A percentile compares a stretch with the other conserved stretches of the same genome.
Conservation (phyloP, 2,329 filamentous ascomycete genomes). For the Neopestalotiopsis clavispora region DNA sequence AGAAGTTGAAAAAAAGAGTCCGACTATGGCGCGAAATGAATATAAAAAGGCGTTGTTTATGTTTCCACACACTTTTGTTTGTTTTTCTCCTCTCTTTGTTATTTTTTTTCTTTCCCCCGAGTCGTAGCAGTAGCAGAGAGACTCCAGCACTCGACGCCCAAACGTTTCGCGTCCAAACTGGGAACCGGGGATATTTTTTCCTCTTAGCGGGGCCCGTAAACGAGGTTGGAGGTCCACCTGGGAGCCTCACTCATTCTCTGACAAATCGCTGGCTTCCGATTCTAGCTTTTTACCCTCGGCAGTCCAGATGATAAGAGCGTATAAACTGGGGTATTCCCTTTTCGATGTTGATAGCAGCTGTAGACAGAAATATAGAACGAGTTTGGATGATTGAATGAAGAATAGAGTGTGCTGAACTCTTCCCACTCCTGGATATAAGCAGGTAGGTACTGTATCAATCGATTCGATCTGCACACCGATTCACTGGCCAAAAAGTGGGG, state of each 20-base stretch:
- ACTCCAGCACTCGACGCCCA: not conserved
- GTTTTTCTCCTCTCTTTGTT: no score
- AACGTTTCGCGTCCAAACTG: not conserved
- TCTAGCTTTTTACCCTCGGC: not conserved
- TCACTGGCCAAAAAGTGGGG: not conserved
- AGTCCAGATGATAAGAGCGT: not conserved
- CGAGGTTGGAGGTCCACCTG: not conserved
- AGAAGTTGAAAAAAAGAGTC: not conserved
- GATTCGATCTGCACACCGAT: not conserved
- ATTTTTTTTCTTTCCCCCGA: not conserved
- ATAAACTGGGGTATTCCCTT: not conserved
- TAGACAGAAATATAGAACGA: not conserved
- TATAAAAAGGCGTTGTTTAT: not conserved
- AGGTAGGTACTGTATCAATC: not conserved
- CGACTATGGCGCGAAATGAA: no score
- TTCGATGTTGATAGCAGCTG: not conserved
- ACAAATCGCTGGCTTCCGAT: not conserved
- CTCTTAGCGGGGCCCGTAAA: not conserved
- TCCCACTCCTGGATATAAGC: not conserved
- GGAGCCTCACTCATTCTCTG: slow-evolving; percentile 1
- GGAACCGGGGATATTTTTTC: not conserved
- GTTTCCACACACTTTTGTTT: not conserved
- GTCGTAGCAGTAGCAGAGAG: not conserved
- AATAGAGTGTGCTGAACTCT: not conserved
- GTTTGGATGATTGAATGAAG: not conserved